Evolutionary conservation across 176 grass and related monocot genomes (phyloP).

Genomic region (Eragrostis curvula): DNA sequence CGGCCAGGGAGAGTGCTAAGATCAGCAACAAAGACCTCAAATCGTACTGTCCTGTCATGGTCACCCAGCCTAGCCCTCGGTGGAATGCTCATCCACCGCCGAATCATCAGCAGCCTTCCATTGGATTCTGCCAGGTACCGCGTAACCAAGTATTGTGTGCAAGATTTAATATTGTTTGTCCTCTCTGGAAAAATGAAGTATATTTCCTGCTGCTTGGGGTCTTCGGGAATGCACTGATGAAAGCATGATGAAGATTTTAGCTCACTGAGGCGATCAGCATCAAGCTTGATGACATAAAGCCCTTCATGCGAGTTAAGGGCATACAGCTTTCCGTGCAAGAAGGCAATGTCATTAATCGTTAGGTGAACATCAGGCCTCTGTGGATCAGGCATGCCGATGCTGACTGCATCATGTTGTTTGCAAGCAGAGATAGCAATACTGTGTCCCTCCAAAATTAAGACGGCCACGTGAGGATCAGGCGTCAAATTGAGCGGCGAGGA

Average conservation of each 20-base stretch:
- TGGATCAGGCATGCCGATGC: neutral
- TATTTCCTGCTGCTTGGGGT: neutral
- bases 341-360: neutral
- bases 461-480: neutral
- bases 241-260: neutral
- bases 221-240: neutral
- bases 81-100: neutral
- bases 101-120: constrained; percentile 11
- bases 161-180: no score
- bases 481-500: constrained; percentile 5
- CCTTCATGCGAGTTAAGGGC: neutral
- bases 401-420: neutral
- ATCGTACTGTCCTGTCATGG: neutral
- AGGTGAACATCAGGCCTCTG: no score
- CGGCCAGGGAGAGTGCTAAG: neutral
- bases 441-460: neutral
- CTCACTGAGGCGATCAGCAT: neutral
- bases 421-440: neutral
- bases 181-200: neutral
- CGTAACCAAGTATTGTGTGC: neutral
- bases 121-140: neutral
- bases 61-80: neutral
- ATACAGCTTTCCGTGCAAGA: neutral
- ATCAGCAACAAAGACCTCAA: neutral
- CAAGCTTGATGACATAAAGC: neutral